A percentile compares a stretch with the other conserved stretches of the same genome.
Conservation (phyloP, 2,329 filamentous ascomycete species). For the Ascosphaera apis region DNA sequence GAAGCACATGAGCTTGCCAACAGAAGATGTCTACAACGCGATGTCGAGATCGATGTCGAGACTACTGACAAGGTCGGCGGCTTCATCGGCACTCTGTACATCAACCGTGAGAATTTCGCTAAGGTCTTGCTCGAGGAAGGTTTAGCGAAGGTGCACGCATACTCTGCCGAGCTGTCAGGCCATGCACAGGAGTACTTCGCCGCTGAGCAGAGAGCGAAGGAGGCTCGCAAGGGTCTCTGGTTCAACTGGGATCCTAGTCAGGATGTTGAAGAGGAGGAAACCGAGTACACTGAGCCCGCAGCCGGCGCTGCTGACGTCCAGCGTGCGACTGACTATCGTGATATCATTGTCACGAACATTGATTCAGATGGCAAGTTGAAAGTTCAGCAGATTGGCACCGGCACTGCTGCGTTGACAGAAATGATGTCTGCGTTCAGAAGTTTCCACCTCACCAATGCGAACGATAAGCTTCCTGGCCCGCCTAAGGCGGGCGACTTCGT, state of each 20-base stretch:
- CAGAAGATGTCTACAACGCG: conserved; percentile 71
- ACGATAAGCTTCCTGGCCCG: conserved; percentile 48
- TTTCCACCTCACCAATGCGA: conserved; percentile 70
- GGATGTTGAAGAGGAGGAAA: conserved; percentile 41
- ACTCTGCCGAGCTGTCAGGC: conserved; percentile 87
- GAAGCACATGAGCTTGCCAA: conserved; percentile 86
- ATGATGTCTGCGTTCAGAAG: conserved; percentile 79
- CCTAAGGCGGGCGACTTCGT: conserved; percentile 86
- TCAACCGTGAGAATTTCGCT: conserved; percentile 89
- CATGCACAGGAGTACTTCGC: conserved; percentile 70
- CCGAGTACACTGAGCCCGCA: conserved; percentile 23
- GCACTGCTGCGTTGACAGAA: conserved; percentile 62
- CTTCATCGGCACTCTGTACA: conserved; percentile 84
- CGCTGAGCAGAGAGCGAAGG: conserved; percentile 76
- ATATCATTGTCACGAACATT: conserved; percentile 79
- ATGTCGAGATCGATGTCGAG: conserved; percentile 87
- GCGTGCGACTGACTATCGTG: conserved; percentile 72
- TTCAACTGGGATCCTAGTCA: conserved; percentile 82
- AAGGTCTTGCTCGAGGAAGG: conserved; percentile 88
- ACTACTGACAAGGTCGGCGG: conserved; percentile 91
- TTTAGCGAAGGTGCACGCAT: conserved; percentile 72
- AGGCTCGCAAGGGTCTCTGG: conserved; percentile 71
- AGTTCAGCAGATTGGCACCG: conserved; percentile 71
- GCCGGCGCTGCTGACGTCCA: conserved; percentile 30
- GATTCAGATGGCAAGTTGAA: conserved; percentile 65